Evolutionary conservation across 2,329 filamentous ascomycete genomes (phyloP).

Genomic region (Pseudogymnoascus sp.): DNA sequence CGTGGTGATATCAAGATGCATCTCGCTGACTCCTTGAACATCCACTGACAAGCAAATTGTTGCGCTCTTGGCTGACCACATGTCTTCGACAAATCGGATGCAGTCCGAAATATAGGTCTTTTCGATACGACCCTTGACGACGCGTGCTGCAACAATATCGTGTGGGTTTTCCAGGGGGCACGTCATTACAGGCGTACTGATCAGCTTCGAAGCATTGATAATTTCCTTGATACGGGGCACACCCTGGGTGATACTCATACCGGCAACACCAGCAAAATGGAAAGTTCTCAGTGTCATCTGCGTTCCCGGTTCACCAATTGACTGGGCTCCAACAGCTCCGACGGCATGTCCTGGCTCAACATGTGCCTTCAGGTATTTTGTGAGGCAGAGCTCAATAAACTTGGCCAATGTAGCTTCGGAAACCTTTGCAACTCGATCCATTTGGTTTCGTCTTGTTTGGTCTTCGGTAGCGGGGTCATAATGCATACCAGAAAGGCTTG

Average conservation of each 20-base stretch:
- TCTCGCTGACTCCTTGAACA: slow-evolving; percentile 64
- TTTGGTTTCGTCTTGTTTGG: slow-evolving; percentile 25
- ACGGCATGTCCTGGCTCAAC: slow-evolving; percentile 94
- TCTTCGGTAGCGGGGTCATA: slow-evolving; percentile 26
- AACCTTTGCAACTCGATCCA: slow-evolving; percentile 73
- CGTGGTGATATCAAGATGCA: slow-evolving; percentile 72
- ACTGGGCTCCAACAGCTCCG: slow-evolving; percentile 91
- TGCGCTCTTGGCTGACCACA: slow-evolving; percentile 69
- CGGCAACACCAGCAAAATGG: slow-evolving; percentile 98
- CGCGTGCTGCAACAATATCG: slow-evolving; percentile 70
- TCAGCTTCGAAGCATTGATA: slow-evolving; percentile 92
- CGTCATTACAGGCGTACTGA: slow-evolving; percentile 88
- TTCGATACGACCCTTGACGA: slow-evolving; percentile 89
- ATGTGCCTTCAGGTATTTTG: slow-evolving; percentile 84
- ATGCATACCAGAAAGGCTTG: slow-evolving; percentile 23
- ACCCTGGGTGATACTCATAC: slow-evolving; percentile 99
- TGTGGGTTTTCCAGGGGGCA: slow-evolving; percentile 73
- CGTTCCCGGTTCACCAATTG: slow-evolving; percentile 94
- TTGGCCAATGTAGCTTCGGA: slow-evolving; percentile 62
- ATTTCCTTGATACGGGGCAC: slow-evolving; percentile 99
- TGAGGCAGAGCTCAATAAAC: slow-evolving; percentile 75
- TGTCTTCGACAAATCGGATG: slow-evolving; percentile 74
- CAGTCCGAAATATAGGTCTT: slow-evolving; percentile 85
- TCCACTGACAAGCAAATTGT: slow-evolving; percentile 79
- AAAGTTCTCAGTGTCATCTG: slow-evolving; percentile 99